Evolutionary conservation across 495 filamentous ascomycete species (phyloP).

Genomic region (Emericellopsis terricola): DNA sequence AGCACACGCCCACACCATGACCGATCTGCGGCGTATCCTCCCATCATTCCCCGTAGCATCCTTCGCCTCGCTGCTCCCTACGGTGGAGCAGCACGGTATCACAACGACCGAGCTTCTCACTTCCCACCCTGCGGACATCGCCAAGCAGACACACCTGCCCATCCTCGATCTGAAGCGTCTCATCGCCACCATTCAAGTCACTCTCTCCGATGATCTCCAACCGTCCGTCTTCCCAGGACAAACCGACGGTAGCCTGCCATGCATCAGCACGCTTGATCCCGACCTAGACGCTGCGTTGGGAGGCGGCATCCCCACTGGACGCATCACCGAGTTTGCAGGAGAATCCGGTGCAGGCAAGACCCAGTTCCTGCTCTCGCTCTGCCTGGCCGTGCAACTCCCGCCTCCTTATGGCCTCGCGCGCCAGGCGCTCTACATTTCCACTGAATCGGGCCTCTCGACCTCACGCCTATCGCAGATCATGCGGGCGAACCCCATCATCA

Average conservation of each 20-base stretch:
- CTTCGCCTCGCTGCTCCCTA: constrained; percentile 58
- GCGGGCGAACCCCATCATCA: constrained; percentile 40
- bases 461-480: constrained; percentile 64
- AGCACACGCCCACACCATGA: no score
- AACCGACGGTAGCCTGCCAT: constrained; percentile 27
- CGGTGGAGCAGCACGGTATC: constrained; percentile 55
- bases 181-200: constrained; percentile 38
- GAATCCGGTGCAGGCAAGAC: constrained; percentile 96
- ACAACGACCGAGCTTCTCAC: constrained; percentile 75
- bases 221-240: constrained; percentile 7
- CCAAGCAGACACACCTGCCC: constrained; percentile 70
- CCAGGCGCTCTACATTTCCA: constrained; percentile 81
- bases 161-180: constrained; percentile 61
- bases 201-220: constrained; percentile 48
- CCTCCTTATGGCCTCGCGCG: constrained; percentile 48
- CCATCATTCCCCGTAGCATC: constrained; percentile 55
- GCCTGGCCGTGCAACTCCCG: constrained; percentile 66
- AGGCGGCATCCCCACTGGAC: constrained; percentile 71
- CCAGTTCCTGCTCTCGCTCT: constrained; percentile 72
- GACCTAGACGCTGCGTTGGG: constrained; percentile 54
- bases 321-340: constrained; percentile 80
- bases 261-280: constrained; percentile 67
- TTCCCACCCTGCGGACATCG: constrained; percentile 66
- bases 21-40: constrained; percentile 71
- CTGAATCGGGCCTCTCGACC: constrained; percentile 71